Conservation (phyloP, 371 early-diverging fungal species). For the Vavraia culicis region DNA sequence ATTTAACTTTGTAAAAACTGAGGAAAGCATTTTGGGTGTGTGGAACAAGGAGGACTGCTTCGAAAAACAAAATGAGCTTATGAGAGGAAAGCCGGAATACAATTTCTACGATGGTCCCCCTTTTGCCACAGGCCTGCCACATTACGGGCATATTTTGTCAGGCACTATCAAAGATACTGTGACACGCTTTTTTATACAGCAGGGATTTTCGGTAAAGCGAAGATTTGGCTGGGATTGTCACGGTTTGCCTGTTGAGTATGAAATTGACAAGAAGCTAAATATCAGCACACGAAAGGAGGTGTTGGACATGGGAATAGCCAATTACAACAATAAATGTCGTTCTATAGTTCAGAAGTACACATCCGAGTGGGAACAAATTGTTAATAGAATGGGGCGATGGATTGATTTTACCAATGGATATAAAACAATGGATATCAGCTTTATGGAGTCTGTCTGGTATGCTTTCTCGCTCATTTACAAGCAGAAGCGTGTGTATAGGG, state of each 20-base stretch:
- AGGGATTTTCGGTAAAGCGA: conserved; percentile 87
- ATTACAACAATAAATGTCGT: conserved; percentile 92
- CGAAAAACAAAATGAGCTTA: conserved; percentile 66
- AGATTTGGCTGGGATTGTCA: conserved; percentile 99
- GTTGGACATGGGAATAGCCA: conserved; percentile 79
- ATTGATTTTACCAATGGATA: conserved; percentile 98
- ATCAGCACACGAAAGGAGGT: conserved; percentile 65
- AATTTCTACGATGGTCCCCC: conserved; percentile 87
- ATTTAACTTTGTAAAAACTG: conserved; percentile 47
- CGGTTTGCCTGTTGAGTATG: conserved; percentile 95
- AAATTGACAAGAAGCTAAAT: conserved; percentile 85
- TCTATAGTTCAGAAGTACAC: conserved; percentile 91
- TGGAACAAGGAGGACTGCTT: conserved; percentile 95
- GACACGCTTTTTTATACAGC: conserved; percentile 82
- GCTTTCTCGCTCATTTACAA: conserved; percentile 84
- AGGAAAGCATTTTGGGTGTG: conserved; percentile 71
- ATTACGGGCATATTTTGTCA: conserved; percentile 96
- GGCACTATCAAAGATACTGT: conserved; percentile 99
- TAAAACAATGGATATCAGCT: conserved; percentile 73
- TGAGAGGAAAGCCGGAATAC: conserved; percentile 42
- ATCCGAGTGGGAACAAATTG: conserved; percentile 78
- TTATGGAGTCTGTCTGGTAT: conserved; percentile 99
- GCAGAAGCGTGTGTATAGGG: conserved; percentile 85
- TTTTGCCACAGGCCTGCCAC: conserved; percentile 98
- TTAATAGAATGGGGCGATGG: conserved; percentile 95